Evolutionary conservation across 2,329 filamentous ascomycete species (phyloP), one percentile per base, ranked within the genome.

Genomic region (Rutstroemia sydowiana): DNA sequence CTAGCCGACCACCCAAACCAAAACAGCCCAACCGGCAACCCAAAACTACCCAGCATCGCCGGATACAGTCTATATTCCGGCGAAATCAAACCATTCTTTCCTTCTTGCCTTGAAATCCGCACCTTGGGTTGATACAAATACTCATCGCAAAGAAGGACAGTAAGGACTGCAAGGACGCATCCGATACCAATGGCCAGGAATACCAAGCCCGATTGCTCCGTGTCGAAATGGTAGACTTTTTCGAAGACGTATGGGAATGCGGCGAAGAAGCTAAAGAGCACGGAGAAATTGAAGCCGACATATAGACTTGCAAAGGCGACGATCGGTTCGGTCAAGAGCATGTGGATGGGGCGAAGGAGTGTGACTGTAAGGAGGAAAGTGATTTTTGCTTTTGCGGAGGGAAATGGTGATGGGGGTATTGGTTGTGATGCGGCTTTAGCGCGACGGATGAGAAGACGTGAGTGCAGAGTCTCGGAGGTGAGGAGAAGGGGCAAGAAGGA

Each of bases 1-100:
- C 69, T 64, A 1, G 76, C 74, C 2, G 74, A 74, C 80, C 80
- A 84, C 1, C 72, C 79, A 57, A 81, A 81, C 77, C 79, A 81
- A 60, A 82, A 82, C 5, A 84, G 61, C 0, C 74, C 73, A 0
- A 77, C 43, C 45, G 1, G 76, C 4, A 82, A 62, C 0, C 75
- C 74, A 11, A 78, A 41, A 55, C 76, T 76, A 1, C 78, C 79
- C 10, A 81, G 65, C 76, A 83, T 81, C n/a, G 78, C 77, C 1
- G 74, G 72, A 52, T 79, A 75, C 18, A 84, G 67, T 0, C 81
- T 70, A 52, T 81, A 69, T 63, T 84, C 79, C 0, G 79, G 78
- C 0, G 70, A 69, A 0, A 73, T 69, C 8, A 47, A 8, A 11
- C 57, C 54, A 3, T 31, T 48, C 6, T 34, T 36, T 5, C 52